These are phyloP conservation scores for Collybiopsis confluens DNA, from an alignment of 768 basidiomycete species.

Conservation along the genomic window DNA sequence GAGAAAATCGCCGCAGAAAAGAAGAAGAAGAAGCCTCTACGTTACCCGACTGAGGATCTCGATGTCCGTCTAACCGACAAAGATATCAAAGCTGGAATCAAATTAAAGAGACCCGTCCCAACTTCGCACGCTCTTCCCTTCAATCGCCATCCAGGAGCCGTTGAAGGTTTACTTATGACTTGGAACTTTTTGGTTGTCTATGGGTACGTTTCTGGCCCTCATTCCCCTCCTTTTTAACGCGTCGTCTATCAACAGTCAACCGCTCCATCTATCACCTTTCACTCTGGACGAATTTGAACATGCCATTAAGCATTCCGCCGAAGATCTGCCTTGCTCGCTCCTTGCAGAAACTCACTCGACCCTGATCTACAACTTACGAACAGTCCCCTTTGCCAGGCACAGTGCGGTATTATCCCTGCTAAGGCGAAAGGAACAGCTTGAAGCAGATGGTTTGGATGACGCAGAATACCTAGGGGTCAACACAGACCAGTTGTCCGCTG, in stretches of 20 bases:
- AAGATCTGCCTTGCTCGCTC: slow-evolving; percentile 69
- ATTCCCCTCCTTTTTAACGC: slow-evolving; percentile 5
- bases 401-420: slow-evolving; percentile 69
- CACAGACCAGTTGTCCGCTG: slow-evolving; percentile 57
- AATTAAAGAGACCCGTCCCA: slow-evolving; percentile 60
- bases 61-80: slow-evolving; percentile 77
- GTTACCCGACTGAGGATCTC: slow-evolving; percentile 91
- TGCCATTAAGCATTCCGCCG: slow-evolving; percentile 70
- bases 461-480: slow-evolving; percentile 49
- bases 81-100: slow-evolving; percentile 77
- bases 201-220: slow-evolving; percentile 55
- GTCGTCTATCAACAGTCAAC: slow-evolving; percentile 49
- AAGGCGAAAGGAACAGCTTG: slow-evolving; percentile 36
- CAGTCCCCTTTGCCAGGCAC: slow-evolving; percentile 72
- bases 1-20: slow-evolving; percentile 67
- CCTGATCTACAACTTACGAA: slow-evolving; percentile 86
- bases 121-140: slow-evolving; percentile 65
- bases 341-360: slow-evolving; percentile 87
- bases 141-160: slow-evolving; percentile 54
- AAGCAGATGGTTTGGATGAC: slow-evolving; percentile 37
- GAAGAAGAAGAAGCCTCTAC: slow-evolving; percentile 85
- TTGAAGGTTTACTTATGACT: slow-evolving; percentile 83
- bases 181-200: slow-evolving; percentile 96
- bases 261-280: slow-evolving; percentile 82
- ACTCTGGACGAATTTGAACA: slow-evolving; percentile 92